Evolutionary conservation across 148 eudicot species (phyloP).

Genomic region (Cornus florida): DNA sequence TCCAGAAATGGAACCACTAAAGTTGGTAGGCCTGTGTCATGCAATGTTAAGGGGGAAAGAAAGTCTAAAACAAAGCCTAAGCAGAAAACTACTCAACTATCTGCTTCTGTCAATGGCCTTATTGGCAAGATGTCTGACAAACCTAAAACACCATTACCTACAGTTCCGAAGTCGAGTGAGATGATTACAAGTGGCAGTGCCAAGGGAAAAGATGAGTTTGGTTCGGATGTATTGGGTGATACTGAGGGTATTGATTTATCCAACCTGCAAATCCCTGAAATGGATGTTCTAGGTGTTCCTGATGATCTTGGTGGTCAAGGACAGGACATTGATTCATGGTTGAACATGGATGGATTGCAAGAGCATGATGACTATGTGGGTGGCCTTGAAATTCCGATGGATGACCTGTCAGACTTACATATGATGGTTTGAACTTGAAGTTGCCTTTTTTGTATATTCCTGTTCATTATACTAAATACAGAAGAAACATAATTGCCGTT

Average conservation of each 20-base stretch:
- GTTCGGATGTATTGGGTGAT: slow-evolving; percentile 33
- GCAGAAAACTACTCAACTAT: slow-evolving; percentile 53
- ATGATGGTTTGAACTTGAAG: slow-evolving; percentile 60
- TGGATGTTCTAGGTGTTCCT: slow-evolving; percentile 47
- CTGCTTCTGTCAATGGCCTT: slow-evolving; percentile 48
- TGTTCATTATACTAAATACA: slow-evolving; percentile 34
- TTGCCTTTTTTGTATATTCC: slow-evolving; percentile 39
- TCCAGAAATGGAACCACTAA: slow-evolving; percentile 48
- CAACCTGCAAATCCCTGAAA: slow-evolving; percentile 52
- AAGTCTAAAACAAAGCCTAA: slow-evolving; percentile 63
- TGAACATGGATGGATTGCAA: slow-evolving; percentile 62
- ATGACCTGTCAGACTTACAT: slow-evolving; percentile 67
- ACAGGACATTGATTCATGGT: slow-evolving; percentile 73
- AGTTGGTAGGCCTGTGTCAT: slow-evolving; percentile 42
- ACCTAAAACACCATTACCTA: slow-evolving; percentile 33
- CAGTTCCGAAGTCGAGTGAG: slow-evolving; percentile 30
- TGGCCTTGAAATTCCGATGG: slow-evolving; percentile 84
- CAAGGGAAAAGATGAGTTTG: slow-evolving; percentile 32
- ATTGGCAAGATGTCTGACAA: slow-evolving; percentile 44
- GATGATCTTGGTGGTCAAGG: slow-evolving; percentile 62
- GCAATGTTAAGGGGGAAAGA: slow-evolving; percentile 58
- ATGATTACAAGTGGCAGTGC: slow-evolving; percentile 28
- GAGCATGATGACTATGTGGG: slow-evolving; percentile 46
- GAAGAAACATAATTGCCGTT: slow-evolving; percentile 22
- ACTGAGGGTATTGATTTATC: slow-evolving; percentile 49